Evolutionary conservation across 73 alveolate species (phyloP).

Genomic region (Loxodes magnus): DNA sequence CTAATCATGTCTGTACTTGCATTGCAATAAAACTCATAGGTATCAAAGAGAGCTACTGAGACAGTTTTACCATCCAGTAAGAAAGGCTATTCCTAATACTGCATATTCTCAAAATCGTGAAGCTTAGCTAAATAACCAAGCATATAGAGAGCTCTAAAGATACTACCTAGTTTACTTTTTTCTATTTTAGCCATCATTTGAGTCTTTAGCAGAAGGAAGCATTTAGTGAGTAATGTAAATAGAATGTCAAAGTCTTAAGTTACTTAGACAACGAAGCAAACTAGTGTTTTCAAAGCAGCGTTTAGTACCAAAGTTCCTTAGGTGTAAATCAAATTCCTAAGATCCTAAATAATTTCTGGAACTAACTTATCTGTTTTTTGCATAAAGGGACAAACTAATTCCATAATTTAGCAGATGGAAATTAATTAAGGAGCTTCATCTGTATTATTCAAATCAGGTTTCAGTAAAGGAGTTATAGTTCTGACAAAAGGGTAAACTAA

Average conservation of each 20-base stretch:
- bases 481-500: no score
- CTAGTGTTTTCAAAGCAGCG: background rate
- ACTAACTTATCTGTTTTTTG: no score
- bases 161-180: background rate
- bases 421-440: no score
- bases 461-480: no score
- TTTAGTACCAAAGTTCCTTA: conserved; percentile 6
- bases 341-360: no score
- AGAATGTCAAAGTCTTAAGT: background rate
- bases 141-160: background rate
- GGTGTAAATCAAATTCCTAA: background rate
- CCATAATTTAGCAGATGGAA: no score
- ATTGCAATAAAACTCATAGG: background rate
- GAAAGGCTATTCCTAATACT: no score
- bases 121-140: background rate
- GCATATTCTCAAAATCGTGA: background rate
- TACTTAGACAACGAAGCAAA: background rate
- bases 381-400: no score
- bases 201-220: background rate
- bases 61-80: background rate
- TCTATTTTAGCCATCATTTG: background rate
- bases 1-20: background rate
- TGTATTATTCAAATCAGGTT: no score
- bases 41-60: background rate
- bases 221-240: background rate